Percentiles rank a stretch among this genome's conserved stretches.
phyloP scores from a whole-genome alignment of 2,329 filamentous ascomycete genomes.

The Emmonsiellopsis sp. region DNA sequence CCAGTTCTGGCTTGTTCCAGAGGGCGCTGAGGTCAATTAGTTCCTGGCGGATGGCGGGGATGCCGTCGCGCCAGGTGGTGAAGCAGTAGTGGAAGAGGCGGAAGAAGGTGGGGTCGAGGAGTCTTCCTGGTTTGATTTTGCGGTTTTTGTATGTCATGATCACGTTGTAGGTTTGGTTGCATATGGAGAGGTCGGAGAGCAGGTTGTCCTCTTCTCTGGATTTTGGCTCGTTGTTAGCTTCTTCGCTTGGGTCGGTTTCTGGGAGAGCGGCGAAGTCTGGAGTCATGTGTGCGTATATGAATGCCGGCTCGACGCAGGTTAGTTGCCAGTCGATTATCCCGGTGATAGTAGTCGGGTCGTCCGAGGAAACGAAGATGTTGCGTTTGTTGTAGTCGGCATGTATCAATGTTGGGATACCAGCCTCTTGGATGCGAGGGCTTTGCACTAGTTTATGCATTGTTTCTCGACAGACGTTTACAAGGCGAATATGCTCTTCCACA shows the following conservation, averaged over 20 bases:
- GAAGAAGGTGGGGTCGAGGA: constrained; percentile 21
- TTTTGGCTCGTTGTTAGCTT: too few species aligned
- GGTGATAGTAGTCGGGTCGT: constrained; percentile 22
- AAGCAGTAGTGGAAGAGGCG: constrained; percentile 24
- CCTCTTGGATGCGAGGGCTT: constrained; percentile 16
- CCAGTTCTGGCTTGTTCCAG: constrained; percentile 21
- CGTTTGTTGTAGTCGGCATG: constrained; percentile 25
- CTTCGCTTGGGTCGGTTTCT: constrained; percentile 11
- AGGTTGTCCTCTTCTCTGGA: constrained; percentile 9
- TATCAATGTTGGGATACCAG: constrained; percentile 15
- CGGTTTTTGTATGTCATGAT: constrained; percentile 16
- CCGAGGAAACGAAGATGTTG: constrained; percentile 25
- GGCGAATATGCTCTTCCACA: constrained; percentile 6
- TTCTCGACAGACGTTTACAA: constrained; percentile 14
- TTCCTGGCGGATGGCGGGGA: constrained; percentile 20
- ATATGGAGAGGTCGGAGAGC: constrained; percentile 16
- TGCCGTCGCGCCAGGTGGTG: constrained; percentile 21
- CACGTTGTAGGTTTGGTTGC: constrained; percentile 22
- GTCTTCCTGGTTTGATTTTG: constrained; percentile 18
- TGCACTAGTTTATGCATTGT: constrained; percentile 15
- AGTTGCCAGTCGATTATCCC: constrained; percentile 28
- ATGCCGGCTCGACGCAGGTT: constrained; percentile 23
- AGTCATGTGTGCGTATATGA: constrained; percentile 20
- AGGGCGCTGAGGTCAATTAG: constrained; percentile 21
- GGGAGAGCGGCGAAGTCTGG: constrained; percentile 22